phyloP scores from a whole-genome alignment of 1,139 yeast genomes.

The Kodamaea arcana region DNA sequence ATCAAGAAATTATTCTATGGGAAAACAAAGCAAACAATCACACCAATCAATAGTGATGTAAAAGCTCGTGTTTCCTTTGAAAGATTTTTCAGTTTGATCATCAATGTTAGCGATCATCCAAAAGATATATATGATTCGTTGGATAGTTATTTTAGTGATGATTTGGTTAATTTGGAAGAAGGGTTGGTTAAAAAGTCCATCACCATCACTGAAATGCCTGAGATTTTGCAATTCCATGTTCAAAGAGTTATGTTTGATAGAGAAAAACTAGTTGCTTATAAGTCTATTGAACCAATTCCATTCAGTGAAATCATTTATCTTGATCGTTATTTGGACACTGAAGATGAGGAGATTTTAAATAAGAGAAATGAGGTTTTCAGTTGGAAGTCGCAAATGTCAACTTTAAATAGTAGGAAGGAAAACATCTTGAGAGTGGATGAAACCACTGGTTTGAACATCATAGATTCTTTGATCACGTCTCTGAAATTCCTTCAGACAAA shows the following conservation, averaged over 20 bases:
- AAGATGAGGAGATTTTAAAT: conserved; percentile 49
- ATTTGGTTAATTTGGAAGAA: conserved; percentile 62
- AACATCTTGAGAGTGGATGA: conserved; percentile 41
- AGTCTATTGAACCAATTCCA: conserved; percentile 77
- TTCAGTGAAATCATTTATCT: conserved; percentile 73
- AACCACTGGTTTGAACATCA: conserved; percentile 47
- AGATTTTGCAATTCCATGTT: conserved; percentile 82
- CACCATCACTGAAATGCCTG: conserved; percentile 69
- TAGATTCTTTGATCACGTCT: conserved; percentile 48
- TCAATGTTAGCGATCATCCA: conserved; percentile 85
- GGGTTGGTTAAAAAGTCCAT: conserved; percentile 73
- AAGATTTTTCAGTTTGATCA: conserved; percentile 73
- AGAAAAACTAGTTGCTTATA: conserved; percentile 67
- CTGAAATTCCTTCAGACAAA: conserved; percentile 41
- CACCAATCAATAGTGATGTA: conserved; percentile 31
- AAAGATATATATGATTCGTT: conserved; percentile 85
- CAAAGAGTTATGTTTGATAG: conserved; percentile 91
- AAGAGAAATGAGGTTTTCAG: conserved; percentile 57
- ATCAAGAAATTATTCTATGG: conserved; percentile 82
- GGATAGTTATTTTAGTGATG: conserved; percentile 80
- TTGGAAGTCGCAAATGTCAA: conserved; percentile 57
- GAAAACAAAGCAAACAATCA: conserved; percentile 42
- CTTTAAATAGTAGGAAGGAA: conserved; percentile 40
- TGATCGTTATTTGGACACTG: conserved; percentile 82
- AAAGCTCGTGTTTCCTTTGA: conserved; percentile 70